Evolutionary conservation across 768 basidiomycete genomes (phyloP), one percentile per base, ranked within the genome.

Genomic region (Russula compacta): DNA sequence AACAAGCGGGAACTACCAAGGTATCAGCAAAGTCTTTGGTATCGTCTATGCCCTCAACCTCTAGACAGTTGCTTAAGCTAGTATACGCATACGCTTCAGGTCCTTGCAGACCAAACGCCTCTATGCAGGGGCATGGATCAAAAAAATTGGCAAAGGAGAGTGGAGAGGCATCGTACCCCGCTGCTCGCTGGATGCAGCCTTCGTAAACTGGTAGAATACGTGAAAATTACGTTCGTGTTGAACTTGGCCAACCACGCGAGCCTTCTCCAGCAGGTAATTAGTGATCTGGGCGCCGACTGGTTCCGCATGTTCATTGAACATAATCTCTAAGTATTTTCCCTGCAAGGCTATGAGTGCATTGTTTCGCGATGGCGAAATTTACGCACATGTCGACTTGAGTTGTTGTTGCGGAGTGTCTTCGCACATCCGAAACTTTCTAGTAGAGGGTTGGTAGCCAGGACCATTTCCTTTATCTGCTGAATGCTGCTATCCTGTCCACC

Each of bases 291-390:
- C 97, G 44, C 97, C 97, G 40, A 98, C 85, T 17, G 97, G 97
- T 69, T 95, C 91, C 55, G 95, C 95, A 15, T 84, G 81, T 21
- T 80, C 75, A 68, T 99, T 97, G 76, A 99, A 99, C 91, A 98
- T 98, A 73, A 99, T 98, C 74, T 99, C 95, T 9, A 99, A 79
- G 71, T 99, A 99, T 81, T 99, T 99, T 24, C 97, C 95, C 93
- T 98, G 68, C 1, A 38, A 7, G 32, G 49, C 33, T 12, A 32
- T 73, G 49, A 73, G 66, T 8, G 53, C 53, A 64, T 33, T 68
- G 65, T 47, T 43, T 51, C 9, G 40, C 43, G 39, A 54, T 21
- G 15, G 49, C 29, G 40, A 15, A 43, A 50, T 39, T 35, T 19
- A 77, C 93, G 71, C 73, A 95, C 94, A 82, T 98, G 95, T 66